Base-by-base conservation (phyloP, 176 grass and related monocot species). In the Bonia amplexicaulis region DNA sequence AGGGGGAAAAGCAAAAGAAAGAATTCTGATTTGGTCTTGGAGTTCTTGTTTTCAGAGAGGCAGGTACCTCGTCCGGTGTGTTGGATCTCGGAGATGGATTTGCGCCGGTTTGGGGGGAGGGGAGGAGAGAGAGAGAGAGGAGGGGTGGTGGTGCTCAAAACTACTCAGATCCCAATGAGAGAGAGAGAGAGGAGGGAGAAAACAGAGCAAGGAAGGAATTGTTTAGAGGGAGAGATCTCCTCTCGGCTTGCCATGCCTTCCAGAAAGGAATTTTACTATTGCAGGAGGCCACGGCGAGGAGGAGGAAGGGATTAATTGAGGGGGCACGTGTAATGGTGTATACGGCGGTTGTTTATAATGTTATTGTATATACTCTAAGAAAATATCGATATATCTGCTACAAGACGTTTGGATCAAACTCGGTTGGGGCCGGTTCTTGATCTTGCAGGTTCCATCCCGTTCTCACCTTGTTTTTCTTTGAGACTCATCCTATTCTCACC, bases 71-170 rank as follows among this genome's bases (percentile, higher is more conserved):
- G 81, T 83, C 80, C 86, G 80, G 66, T 68, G 89, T 77, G 89
- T 71, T 78, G 85, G 82, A 87, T 83, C 86, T 87, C 80, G 89
- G 58, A 57, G 81, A 91, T 84, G 71, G 73, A 91, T 91, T 87
- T 88, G 85, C 89, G 89, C 80, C 89, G 89, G 76, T 53, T 86
- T 83, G 73, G 41, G 80, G 60, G 89, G 84, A 65, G 84, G 71
- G 67, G 66, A 63, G 78, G 81, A 4, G n/a, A 72, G 31, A 59
- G 48, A 3, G 67, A 40, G 71, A 69, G 77, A 31, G 64, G 80
- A 42, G 79, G 51, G 63, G 9, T 0, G 17, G 74, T 51, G 26
- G 47, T 7, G 4, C 5, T 39, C 41, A 86, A 70, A 31, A 58
- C 53, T 62, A 61, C 69, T 37, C 69, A 74, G 81, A 91, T 91